A percentile compares a stretch with the other conserved stretches of the same genome.
These are phyloP conservation scores for Acacia acuminata DNA, from an alignment of 306 rosid genomes.

Conservation along the genomic window DNA sequence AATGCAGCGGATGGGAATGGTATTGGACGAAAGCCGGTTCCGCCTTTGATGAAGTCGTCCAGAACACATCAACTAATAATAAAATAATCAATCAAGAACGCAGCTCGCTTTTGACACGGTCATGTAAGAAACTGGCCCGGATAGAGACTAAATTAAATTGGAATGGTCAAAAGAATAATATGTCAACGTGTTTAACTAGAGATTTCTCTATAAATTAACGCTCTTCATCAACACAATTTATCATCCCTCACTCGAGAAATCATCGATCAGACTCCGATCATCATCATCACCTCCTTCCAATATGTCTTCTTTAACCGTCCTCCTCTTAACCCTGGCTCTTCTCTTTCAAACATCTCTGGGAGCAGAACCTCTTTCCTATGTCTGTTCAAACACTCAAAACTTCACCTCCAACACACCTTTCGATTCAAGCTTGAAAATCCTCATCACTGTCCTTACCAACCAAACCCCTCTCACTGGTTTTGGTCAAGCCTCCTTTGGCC, in stretches of 20 bases:
- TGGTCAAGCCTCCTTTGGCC: conserved; percentile 26
- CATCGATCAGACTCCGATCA: neutral
- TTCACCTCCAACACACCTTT: conserved; percentile 43
- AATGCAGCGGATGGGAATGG: too few relatives aligned
- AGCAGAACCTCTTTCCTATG: conserved; percentile 43
- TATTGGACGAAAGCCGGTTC: too few relatives aligned
- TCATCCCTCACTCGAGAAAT: neutral
- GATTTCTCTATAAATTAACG: neutral
- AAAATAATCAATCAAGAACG: neutral
- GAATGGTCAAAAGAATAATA: neutral
- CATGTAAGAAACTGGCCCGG: neutral
- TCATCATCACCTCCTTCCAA: neutral
- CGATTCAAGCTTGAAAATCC: conserved; percentile 27
- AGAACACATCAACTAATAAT: neutral
- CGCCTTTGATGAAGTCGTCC: too few relatives aligned
- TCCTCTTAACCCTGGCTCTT: neutral
- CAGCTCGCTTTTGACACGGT: neutral
- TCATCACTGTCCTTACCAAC: conserved; percentile 18
- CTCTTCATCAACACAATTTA: neutral
- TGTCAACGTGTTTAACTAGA: neutral
- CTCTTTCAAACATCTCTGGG: conserved; percentile 46
- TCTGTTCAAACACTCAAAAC: conserved; percentile 51
- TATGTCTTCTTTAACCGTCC: conserved; percentile 5
- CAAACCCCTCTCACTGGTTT: conserved; percentile 41
- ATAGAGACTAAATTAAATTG: neutral